Percentiles rank a stretch among this genome's conserved stretches.
Evolutionary conservation across 345 rosid species (phyloP).

Genomic region (Eucalyptus coolabah): DNA sequence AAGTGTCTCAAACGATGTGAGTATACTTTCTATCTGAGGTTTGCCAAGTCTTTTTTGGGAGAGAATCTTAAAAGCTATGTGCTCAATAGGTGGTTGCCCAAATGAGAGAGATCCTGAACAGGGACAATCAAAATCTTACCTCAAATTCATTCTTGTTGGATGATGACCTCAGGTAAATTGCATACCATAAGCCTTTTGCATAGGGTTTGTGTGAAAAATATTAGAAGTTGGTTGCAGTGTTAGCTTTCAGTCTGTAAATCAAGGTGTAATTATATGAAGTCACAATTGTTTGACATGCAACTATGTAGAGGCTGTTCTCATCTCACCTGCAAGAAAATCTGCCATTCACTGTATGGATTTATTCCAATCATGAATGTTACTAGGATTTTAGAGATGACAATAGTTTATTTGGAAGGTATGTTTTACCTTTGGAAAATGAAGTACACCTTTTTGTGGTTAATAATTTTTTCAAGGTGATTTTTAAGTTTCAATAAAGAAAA

Average conservation of each 20-base stretch:
- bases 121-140: slow-evolving; percentile 68
- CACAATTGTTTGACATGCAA: background rate
- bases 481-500: background rate
- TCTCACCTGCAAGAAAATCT: background rate
- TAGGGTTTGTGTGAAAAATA: background rate
- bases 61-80: background rate
- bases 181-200: background rate
- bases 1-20: slow-evolving; percentile 89
- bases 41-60: background rate
- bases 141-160: slow-evolving; percentile 90
- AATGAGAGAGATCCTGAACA: slow-evolving; percentile 76
- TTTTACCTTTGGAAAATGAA: background rate
- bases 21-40: slow-evolving; percentile 1
- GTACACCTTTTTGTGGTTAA: background rate
- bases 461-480: background rate
- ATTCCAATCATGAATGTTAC: background rate
- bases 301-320: background rate
- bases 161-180: slow-evolving; percentile 84
- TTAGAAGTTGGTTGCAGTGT: background rate
- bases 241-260: background rate
- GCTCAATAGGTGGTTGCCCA: slow-evolving; percentile 55
- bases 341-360: background rate
- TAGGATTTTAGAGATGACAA: background rate
- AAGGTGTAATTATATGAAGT: background rate
- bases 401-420: background rate